A percentile compares a stretch with the other conserved stretches of the same genome.
Conservation (phyloP, 1,139 yeast genomes). For the Kodamaea derodonti region DNA sequence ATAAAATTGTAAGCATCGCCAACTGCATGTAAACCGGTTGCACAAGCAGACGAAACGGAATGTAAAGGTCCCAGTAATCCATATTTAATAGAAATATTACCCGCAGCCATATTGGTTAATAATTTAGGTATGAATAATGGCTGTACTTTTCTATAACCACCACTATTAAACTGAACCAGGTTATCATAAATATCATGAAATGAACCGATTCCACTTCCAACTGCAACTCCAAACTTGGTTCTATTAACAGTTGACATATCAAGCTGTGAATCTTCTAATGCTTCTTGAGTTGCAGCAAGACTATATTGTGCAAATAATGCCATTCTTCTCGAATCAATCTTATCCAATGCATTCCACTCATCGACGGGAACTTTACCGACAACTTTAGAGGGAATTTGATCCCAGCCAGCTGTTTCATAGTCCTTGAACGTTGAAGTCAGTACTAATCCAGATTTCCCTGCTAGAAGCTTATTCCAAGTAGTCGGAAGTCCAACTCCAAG, state of each 20-base stretch:
- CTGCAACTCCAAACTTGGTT: constrained; percentile 58
- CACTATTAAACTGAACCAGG: constrained; percentile 42
- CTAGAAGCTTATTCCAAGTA: constrained; percentile 52
- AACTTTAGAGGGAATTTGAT: constrained; percentile 67
- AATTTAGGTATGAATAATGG: constrained; percentile 85
- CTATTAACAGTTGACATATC: constrained; percentile 5
- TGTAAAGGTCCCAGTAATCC: constrained; percentile 84
- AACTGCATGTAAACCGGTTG: constrained; percentile 90
- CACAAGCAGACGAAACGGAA: constrained; percentile 91
- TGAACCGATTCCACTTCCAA: constrained; percentile 94
- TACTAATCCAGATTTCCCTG: constrained; percentile 52
- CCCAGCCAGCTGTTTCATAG: constrained; percentile 44
- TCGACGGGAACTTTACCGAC: constrained; percentile 73
- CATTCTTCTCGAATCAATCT: constrained; percentile 52
- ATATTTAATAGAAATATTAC: constrained; percentile 77
- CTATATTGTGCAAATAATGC: constrained; percentile 81
- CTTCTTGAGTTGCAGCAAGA: constrained; percentile 72
- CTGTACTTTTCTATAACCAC: constrained; percentile 70
- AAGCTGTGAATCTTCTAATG: constrained; percentile 60
- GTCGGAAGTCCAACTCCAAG: constrained; percentile 64
- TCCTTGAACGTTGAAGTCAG: constrained; percentile 49
- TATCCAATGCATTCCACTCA: constrained; percentile 46
- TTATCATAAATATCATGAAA: constrained; percentile 70
- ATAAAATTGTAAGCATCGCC: constrained; percentile 91
- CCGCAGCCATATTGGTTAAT: constrained; percentile 91